Percentiles rank a stretch among this genome's conserved stretches.
phyloP scores from a whole-genome alignment of 2,329 filamentous ascomycete genomes.

The Reticulascus tulasneorum region DNA sequence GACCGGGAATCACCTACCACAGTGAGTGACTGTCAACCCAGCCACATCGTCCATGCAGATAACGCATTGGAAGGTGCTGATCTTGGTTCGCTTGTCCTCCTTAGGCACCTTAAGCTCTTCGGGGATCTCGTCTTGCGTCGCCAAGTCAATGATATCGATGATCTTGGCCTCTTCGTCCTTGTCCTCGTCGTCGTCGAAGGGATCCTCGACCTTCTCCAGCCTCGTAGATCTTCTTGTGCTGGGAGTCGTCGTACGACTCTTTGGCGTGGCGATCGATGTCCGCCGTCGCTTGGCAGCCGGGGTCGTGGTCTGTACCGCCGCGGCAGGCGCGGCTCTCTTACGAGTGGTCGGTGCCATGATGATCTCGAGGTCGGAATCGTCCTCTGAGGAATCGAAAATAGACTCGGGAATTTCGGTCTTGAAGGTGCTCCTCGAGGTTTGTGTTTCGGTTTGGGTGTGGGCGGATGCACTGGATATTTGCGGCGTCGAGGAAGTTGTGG shows the following conservation, averaged over 20 bases:
- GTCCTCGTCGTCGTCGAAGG: conserved; percentile 24
- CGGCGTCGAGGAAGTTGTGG: too few species aligned
- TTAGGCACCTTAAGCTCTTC: conserved; percentile 39
- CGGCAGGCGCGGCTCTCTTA: conserved; percentile 11
- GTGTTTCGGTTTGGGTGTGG: too few species aligned
- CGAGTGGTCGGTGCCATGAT: conserved; percentile 2
- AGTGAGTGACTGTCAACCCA: conserved; percentile 59
- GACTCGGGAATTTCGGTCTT: conserved; percentile 5
- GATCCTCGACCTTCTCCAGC: conserved; percentile 7
- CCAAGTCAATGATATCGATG: conserved; percentile 34
- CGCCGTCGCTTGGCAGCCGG: conserved; percentile 10
- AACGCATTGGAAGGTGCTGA: conserved; percentile 58
- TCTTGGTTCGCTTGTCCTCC: conserved; percentile 45
- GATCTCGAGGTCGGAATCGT: conserved; percentile 12
- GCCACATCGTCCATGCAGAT: conserved; percentile 64
- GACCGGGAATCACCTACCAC: conserved; percentile 53
- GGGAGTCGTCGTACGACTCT: conserved; percentile 17
- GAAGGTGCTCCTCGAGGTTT: background rate
- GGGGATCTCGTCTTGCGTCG: conserved; percentile 39
- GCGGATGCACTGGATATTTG: too few species aligned
- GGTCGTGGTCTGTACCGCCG: conserved; percentile 1
- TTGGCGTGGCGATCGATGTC: conserved; percentile 10
- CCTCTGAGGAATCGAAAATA: conserved; percentile 9
- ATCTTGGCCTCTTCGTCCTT: conserved; percentile 12
- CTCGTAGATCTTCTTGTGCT: conserved; percentile 13